Conservation (phyloP, 2,329 filamentous ascomycete species). For the Monosporascus sp. region DNA sequence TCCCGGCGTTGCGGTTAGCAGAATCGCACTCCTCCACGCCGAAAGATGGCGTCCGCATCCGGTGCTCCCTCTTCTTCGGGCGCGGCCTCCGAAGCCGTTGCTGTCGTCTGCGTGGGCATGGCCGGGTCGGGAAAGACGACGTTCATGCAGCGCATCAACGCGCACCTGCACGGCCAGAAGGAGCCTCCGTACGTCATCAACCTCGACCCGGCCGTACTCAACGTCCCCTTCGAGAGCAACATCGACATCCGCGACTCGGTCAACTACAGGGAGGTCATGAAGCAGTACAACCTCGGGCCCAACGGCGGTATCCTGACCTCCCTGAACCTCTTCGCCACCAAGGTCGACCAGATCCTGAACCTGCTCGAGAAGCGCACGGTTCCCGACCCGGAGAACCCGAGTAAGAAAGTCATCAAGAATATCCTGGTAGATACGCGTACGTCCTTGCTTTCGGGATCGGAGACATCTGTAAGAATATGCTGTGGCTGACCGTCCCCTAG, state of each 20-base stretch:
- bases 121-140: slow-evolving; percentile 99
- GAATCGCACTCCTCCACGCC: not conserved
- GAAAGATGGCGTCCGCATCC: slow-evolving; percentile 1
- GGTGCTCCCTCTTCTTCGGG: slow-evolving; percentile 1
- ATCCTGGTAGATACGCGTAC: slow-evolving; percentile 83
- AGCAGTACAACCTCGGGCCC: slow-evolving; percentile 94
- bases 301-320: slow-evolving; percentile 96
- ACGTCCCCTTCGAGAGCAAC: slow-evolving; percentile 91
- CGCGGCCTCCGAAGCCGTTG: slow-evolving; percentile 25
- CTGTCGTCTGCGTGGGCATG: slow-evolving; percentile 95
- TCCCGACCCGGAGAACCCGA: slow-evolving; percentile 55
- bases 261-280: slow-evolving; percentile 99
- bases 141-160: slow-evolving; percentile 98
- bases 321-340: slow-evolving; percentile 93
- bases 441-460: slow-evolving; percentile 4
- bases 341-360: slow-evolving; percentile 89
- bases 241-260: slow-evolving; percentile 98
- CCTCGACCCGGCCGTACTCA: slow-evolving; percentile 89
- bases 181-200: slow-evolving; percentile 92
- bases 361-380: slow-evolving; percentile 84
- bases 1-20: no score
- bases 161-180: slow-evolving; percentile 76
- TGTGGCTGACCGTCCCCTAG: slow-evolving; percentile 12
- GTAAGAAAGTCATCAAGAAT: slow-evolving; percentile 64
- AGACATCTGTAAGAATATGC: no score